These are phyloP conservation scores for Yarrowia sp. DNA, from an alignment of 805 yeast species.

Conservation along the genomic window DNA sequence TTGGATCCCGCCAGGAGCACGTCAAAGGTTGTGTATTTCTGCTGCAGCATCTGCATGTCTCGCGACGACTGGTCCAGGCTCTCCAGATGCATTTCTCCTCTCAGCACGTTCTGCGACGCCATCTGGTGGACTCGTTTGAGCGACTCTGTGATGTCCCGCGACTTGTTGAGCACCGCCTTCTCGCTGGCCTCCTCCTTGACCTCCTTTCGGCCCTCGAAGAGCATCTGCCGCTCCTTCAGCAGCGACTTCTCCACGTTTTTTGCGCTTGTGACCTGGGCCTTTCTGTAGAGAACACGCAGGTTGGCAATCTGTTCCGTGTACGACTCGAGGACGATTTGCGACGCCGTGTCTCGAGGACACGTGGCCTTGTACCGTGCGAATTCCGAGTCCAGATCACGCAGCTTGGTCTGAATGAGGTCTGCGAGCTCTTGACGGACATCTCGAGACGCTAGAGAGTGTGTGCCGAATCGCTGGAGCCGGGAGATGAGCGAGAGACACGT, in stretches of 20 bases:
- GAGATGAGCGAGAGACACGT: conserved; percentile 7
- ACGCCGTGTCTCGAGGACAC: neutral
- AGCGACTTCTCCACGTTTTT: conserved; percentile 20
- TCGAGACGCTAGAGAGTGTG: neutral
- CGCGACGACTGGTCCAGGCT: conserved; percentile 33
- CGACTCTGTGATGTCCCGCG: conserved; percentile 34
- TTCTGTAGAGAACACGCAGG: conserved; percentile 2
- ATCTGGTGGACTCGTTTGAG: conserved; percentile 33
- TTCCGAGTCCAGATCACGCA: conserved; percentile 18
- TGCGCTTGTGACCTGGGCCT: conserved; percentile 10
- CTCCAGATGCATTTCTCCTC: conserved; percentile 19
- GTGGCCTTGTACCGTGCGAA: neutral
- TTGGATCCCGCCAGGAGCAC: conserved; percentile 40
- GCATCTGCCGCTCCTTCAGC: conserved; percentile 20
- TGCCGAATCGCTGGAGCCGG: conserved; percentile 18
- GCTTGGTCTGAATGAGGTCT: conserved; percentile 8
- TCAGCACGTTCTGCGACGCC: conserved; percentile 5
- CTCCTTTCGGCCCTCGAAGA: conserved; percentile 18
- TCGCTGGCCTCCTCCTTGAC: conserved; percentile 28
- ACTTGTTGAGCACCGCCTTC: conserved; percentile 32
- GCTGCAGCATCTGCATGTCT: conserved; percentile 37
- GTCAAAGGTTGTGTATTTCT: conserved; percentile 42
- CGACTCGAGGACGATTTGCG: neutral
- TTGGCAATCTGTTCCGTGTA: conserved; percentile 9
- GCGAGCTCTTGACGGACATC: conserved; percentile 21